Base-by-base conservation (phyloP, 1,284 basidiomycete species). In the Leccinum huronense region DNA sequence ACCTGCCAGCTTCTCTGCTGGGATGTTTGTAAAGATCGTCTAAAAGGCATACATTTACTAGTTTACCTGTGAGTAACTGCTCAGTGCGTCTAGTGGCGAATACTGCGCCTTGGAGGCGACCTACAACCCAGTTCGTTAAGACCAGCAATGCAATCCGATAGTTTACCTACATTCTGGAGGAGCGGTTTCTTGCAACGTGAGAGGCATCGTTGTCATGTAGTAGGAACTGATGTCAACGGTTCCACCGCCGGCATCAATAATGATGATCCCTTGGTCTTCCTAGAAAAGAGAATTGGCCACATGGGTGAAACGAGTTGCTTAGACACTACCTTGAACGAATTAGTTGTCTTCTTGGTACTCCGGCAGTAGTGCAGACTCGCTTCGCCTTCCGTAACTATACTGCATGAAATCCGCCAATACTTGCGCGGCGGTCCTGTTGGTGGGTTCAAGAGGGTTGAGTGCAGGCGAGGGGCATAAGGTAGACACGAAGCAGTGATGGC, bases 171-270 rank as follows among this genome's bases (percentile, higher is more conserved):
- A 78, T 63, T 76, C 73, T 19, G 66, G 63, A 2, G 76, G 72
- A 1, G 76, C 76, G 40, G 75, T 73, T 60, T 78, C 77, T 64
- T 75, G 67, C 33, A 76, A 68, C 1, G 69, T 67, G 3, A 66
- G 10, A 1, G 70, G 69, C 3, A 71, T 66, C 10, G 48, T 31
- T 19, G 66, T 68, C 69, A 72, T 69, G 42, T 68, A 71, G 55
- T 79, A 79, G 23, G 75, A 70, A 40, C 73, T 78, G 34, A 81
- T 59, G 60, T 83, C 81, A 33, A 83, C 70, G 1, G 80, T 83
- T 62, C 80, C 81, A 33, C 81, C 80, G 19, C 83, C 83, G 10
- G 82, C 82, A 66, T 84, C 83, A n/a, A 84, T 78, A n/a, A 84
- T 72, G 54, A 81, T 71, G 7, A 84, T 69, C 1, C 81, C 81